These are phyloP conservation scores for Cutaneotrichosporon sp. DNA, from an alignment of 1,284 basidiomycete genomes.

Conservation along the genomic window DNA sequence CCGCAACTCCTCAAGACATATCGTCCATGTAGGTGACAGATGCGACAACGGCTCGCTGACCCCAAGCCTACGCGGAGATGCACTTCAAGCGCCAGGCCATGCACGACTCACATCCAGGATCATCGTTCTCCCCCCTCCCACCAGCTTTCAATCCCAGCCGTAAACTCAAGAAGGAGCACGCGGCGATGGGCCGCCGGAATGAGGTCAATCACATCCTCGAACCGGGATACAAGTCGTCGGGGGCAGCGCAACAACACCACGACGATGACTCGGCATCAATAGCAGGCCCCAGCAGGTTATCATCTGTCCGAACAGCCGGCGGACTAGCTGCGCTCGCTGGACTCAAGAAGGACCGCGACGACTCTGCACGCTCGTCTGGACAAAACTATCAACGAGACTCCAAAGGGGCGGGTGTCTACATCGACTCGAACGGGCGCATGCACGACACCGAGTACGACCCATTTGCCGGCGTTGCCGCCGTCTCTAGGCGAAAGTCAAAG, in stretches of 20 bases:
- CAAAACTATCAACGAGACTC: slow-evolving; percentile 8
- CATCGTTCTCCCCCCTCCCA: slow-evolving; percentile 37
- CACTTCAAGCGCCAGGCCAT: slow-evolving; percentile 34
- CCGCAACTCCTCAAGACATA: slow-evolving; percentile 40
- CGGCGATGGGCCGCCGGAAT: slow-evolving; percentile 33
- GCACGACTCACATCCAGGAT: slow-evolving; percentile 37
- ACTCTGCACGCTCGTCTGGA: slow-evolving; percentile 10
- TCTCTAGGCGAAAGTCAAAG: slow-evolving; percentile 38
- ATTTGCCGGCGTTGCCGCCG: slow-evolving; percentile 41
- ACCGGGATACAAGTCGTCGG: slow-evolving; percentile 34
- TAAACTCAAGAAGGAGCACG: slow-evolving; percentile 32
- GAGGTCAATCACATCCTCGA: slow-evolving; percentile 45
- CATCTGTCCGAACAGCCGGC: slow-evolving; percentile 29
- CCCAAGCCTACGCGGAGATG: slow-evolving; percentile 29
- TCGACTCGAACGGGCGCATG: slow-evolving; percentile 41
- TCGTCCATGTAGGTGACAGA: slow-evolving; percentile 39
- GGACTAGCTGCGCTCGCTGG: slow-evolving; percentile 23
- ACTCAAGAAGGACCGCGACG: slow-evolving; percentile 14
- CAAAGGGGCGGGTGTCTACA: slow-evolving; percentile 32
- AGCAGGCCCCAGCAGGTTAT: slow-evolving; percentile 30
- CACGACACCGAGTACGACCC: slow-evolving; percentile 50
- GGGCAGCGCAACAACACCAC: slow-evolving; percentile 9
- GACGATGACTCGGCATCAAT: slow-evolving; percentile 25
- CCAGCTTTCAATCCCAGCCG: slow-evolving; percentile 35
- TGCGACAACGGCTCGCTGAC: too few relatives aligned